Base-by-base conservation (phyloP, 2,329 filamentous ascomycete species). In the Fusarium cyanostomum region DNA sequence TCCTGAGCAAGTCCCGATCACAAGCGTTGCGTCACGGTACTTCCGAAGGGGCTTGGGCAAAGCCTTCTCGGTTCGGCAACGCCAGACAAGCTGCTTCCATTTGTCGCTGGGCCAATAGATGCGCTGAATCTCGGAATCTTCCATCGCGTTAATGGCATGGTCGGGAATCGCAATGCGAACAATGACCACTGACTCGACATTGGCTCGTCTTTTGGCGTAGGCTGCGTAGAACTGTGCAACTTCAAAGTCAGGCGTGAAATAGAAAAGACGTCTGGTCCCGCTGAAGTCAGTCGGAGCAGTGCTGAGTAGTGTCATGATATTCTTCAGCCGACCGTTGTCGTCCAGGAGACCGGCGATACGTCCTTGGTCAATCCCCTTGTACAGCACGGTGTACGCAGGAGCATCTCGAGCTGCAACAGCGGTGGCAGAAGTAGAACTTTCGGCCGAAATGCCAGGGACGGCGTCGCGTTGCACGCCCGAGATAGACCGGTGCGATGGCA, bases 1-100 rank as follows among this genome's bases (percentile, higher is more conserved):
- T n/a, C n/a, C n/a, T n/a, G n/a, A n/a, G n/a, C n/a, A n/a, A 10
- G 44, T 56, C 12, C 59, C 64, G 26, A 67, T 62, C 9, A 65
- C 35, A 7, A 67, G 51, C 11, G 16, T 24, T 9, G 56, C 62
- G 12, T 41, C 15, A 2, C 33, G 28, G 15, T 56, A 65, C 46
- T 65, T 61, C 28, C n/a, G 46, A 7, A 56, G 46, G 6, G 30
- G n/a, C n/a, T n/a, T n/a, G n/a, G n/a, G n/a, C n/a, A n/a, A n/a
- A 2, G 13, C 33, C n/a, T 33, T 2, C 6, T n/a, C 2, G 6
- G 4, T 63, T 1, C 51, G 37, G 41, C 34, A 50, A 9, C 4
- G 30, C 59, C 54, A 66, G 33, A 68, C n/a, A 7, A 59, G 39
- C 38, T 59, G 26, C 37, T 56, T 59, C 56, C 62, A 64, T 38